Conservation (phyloP, 148 eudicot species). For the Vaccinium myrtillus region DNA sequence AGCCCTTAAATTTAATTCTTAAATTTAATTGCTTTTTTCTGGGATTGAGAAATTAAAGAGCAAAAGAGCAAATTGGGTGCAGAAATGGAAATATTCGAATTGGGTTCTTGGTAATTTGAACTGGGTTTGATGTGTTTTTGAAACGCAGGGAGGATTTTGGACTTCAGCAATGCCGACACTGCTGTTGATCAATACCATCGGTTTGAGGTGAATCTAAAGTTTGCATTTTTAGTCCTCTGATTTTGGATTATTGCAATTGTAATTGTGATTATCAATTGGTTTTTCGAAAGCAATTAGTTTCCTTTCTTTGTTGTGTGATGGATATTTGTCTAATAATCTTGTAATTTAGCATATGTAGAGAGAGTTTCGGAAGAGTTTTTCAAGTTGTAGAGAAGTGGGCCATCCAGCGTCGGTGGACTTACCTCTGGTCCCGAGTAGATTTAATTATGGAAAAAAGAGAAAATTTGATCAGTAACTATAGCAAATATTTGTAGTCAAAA, state of each 20-base stretch:
- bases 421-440: neutral
- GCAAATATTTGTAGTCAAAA: no score
- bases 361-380: neutral
- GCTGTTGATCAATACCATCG: slow-evolving; percentile 97
- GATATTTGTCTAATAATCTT: neutral
- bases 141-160: slow-evolving; percentile 58
- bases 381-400: neutral
- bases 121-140: neutral
- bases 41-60: neutral
- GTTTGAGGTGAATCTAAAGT: slow-evolving; percentile 51
- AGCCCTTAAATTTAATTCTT: neutral
- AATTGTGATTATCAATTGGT: neutral
- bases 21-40: neutral
- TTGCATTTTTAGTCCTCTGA: slow-evolving; percentile 1
- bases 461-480: no score
- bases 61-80: neutral
- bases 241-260: neutral
- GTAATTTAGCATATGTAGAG: neutral
- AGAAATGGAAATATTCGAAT: neutral
- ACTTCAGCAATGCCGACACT: slow-evolving; percentile 80
- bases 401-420: neutral
- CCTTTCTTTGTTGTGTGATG: neutral
- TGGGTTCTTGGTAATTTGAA: neutral
- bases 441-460: no score
- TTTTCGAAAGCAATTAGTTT: neutral